Evolutionary conservation across 2,329 filamentous ascomycete genomes (phyloP), one percentile per base, ranked within the genome.

Genomic region (Pseudogymnoascus sp.): DNA sequence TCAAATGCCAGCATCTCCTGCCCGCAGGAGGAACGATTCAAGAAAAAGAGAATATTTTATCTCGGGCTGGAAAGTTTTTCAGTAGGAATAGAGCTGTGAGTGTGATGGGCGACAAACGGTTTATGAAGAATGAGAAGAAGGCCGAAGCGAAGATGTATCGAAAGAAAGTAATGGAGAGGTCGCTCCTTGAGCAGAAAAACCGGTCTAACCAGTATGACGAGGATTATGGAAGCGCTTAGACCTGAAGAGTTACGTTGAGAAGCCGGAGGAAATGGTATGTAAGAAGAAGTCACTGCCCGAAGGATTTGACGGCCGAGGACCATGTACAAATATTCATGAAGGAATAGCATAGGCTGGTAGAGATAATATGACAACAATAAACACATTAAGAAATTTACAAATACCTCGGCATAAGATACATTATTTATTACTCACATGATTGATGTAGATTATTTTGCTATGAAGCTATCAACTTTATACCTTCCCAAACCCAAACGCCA

Each of bases 21-120:
- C 73, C 82, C 0, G 79, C 81, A 0, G 64, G 68, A 1, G 77
- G 77, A 6, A 16, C 60, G 7, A 38, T 33, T 16, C 61, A 59
- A 24, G 31, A 59, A 37, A 56, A 56, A 16, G 50, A 56, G 28
- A 56, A 56, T 33, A 33, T 56, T 2, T 35, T 56, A 4, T 19
- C 11, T 35, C 50, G 50, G 16, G 50, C 50, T 56, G 50, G 50
- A 6, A 56, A 22, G 5, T 12, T 56, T 6, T 56, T 56, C 28
- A 33, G 12, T 11, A 33, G 50, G 16, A 56, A 33, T 19, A 56
- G 28, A 19, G 2, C 50, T 22, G 28, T 35, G 50, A 35, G 50
- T 56, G 50, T 33, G 16, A 11, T 56, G 50, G 16, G 50, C 28
- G 50, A 56, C 16, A 56, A 56, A 19, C 28, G 16, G 5, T 33